Base-by-base conservation (phyloP, 2,329 filamentous ascomycete species). In the Scorias spongiosa region DNA sequence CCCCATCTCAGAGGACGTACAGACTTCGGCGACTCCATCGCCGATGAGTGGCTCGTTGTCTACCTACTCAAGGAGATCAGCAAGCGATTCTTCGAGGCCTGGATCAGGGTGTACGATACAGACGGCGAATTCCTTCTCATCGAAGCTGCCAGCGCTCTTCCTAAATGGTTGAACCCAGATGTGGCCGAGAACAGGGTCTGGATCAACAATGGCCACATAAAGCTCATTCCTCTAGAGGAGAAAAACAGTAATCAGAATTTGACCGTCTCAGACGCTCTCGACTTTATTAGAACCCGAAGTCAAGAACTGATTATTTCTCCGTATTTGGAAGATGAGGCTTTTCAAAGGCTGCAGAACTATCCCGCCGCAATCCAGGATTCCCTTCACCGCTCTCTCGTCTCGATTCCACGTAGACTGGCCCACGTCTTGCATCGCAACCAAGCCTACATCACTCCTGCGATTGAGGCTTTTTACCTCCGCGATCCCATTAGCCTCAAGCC, bases 11-110 rank as follows among this genome's bases (percentile, higher is more conserved):
- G 77, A 49, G 89, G 89, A 15, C 69, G 71, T 42, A 91, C 86
- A 1, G 84, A 89, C 59, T 96, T 87, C 56, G 88, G 89, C 8
- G 93, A 98, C 63, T 91, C 87, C 0, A 80, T 96, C 3, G 89
- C 94, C 57, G 91, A 98, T 55, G 93, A 98, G 66, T 98, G 91
- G 93, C 74, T 96, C 5, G 80, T 96, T 47, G 88, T 96, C 15
- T 94, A 88, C 64, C 67, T 96, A 5, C 69, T 98, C 28, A 78
- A 84, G 39, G 81, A 93, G 63, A 66, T 96, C 53, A 88, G 81
- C 53, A 82, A 72, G 52, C 70, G 74, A 32, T 84, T 84, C 54
- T 68, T 76, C 4, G 71, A 81, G 47, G 69, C 87, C 7, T 98
- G 89, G 88, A 75, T 87, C 40, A 79, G 84, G 41, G 73, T 93